Evolutionary conservation across 2,329 filamentous ascomycete species (phyloP).

Genomic region (Sphaerulina vaccinii): DNA sequence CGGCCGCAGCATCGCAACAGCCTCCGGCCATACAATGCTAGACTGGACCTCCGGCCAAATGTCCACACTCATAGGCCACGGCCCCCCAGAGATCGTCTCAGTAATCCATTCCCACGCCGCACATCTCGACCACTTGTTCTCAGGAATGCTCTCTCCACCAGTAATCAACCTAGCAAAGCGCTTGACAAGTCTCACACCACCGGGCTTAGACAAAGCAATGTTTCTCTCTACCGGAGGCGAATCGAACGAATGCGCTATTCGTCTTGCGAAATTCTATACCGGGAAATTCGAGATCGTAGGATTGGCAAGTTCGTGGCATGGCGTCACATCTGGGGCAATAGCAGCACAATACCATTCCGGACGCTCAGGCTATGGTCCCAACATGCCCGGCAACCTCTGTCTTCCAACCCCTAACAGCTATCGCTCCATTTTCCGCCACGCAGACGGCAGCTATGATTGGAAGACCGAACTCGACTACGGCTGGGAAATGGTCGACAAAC

Average conservation of each 20-base stretch:
- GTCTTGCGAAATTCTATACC: slow-evolving; percentile 63
- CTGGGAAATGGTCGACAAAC: slow-evolving; percentile 60
- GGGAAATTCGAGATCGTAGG: slow-evolving; percentile 66
- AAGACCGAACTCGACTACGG: slow-evolving; percentile 62
- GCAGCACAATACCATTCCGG: slow-evolving; percentile 57
- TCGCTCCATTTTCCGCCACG: slow-evolving; percentile 59
- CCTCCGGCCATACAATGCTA: slow-evolving; percentile 44
- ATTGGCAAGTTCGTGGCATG: slow-evolving; percentile 60
- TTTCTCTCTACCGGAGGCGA: slow-evolving; percentile 60
- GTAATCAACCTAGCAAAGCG: slow-evolving; percentile 56
- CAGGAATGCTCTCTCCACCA: slow-evolving; percentile 58
- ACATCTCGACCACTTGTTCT: slow-evolving; percentile 59
- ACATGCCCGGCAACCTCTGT: slow-evolving; percentile 57
- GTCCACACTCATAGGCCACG: slow-evolving; percentile 59
- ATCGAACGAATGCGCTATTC: slow-evolving; percentile 59
- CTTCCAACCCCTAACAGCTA: slow-evolving; percentile 63
- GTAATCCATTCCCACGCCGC: slow-evolving; percentile 51
- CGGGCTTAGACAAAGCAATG: slow-evolving; percentile 54
- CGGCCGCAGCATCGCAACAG: slow-evolving; percentile 23
- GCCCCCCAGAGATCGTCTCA: slow-evolving; percentile 58
- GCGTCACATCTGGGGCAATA: slow-evolving; percentile 56
- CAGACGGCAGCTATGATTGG: slow-evolving; percentile 65
- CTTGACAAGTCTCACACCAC: slow-evolving; percentile 51
- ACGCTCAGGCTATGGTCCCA: slow-evolving; percentile 47
- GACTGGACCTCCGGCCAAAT: slow-evolving; percentile 61